Evolutionary conservation across 2,329 filamentous ascomycete species (phyloP), one percentile per base, ranked within the genome.

Genomic region (Verticillium alfalfae): DNA sequence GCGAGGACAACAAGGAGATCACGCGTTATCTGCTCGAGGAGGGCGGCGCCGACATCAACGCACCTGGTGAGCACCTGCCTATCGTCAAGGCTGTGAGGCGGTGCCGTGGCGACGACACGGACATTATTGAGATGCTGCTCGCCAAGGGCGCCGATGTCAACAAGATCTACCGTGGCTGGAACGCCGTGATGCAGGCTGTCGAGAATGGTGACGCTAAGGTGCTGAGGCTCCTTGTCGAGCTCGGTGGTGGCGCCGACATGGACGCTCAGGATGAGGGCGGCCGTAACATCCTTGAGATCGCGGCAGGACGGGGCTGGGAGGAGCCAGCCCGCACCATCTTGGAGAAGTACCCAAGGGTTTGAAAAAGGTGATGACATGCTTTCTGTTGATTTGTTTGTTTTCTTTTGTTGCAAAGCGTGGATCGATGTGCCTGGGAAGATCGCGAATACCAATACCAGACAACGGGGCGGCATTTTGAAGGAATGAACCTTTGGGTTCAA

Each of bases 61-160:
- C 84, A 0, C 87, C 88, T 0, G 88, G 88, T 22, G 88, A 91
- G 76, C 88, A 91, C 71, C 75, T 91, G 12, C 88, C 88, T 8
- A 81, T 91, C 60, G 87, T 91, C 71, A 91, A 90, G 72, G 85
- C 88, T 2, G 79, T 91, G 55, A 82, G 88, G 3, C 78, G 85
- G 26, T 83, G 83, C 67, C 77, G 81, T 60, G 78, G 79, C 9
- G 77, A 80, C 38, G 82, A 89, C 66, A 81, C 82, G 0, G 81
- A 85, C 49, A 84, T 88, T 60, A 79, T 90, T 37, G 81, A 87
- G 70, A 78, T 88, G 74, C 78, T 91, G 6, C 78, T 91, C 8
- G 81, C 80, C 12, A 79, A 82, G 63, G 88, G 88, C 10, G 88
- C 86, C 1, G 86, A 90, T 67, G 85, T 88, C 57, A 91, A 91